Evolutionary conservation across 345 rosid species (phyloP).

Genomic region (Acer yangbiense): DNA sequence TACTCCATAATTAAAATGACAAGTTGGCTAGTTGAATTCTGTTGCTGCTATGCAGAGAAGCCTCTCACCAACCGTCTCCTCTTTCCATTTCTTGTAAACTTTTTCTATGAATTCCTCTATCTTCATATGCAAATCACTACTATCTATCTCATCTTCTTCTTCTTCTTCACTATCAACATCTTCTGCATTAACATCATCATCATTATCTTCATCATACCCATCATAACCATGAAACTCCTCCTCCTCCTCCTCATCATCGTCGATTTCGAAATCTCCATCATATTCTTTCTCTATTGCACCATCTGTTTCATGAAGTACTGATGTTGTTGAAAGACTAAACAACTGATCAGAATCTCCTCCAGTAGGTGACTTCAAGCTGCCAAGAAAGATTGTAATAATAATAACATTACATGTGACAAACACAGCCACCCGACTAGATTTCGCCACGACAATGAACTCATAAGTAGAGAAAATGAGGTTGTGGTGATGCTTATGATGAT

Average conservation of each 20-base stretch:
- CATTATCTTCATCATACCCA: constrained; percentile 23
- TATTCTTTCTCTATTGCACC: not conserved
- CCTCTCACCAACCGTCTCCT: constrained; percentile 27
- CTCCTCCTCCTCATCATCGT: not conserved
- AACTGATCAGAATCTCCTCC: constrained; percentile 13
- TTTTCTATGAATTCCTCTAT: constrained; percentile 32
- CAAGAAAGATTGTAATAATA: constrained; percentile 15
- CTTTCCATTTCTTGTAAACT: constrained; percentile 28
- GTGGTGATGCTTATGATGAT: constrained; percentile 5
- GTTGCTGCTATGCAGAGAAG: constrained; percentile 16
- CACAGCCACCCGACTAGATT: constrained; percentile 19
- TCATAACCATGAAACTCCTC: constrained; percentile 10
- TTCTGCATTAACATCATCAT: not conserved
- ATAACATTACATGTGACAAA: constrained; percentile 29
- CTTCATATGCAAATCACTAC: constrained; percentile 19
- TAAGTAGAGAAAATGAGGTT: constrained; percentile 16
- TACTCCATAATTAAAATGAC: not conserved
- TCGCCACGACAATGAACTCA: constrained; percentile 23
- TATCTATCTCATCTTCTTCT: not conserved
- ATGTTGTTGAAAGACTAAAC: constrained; percentile 2
- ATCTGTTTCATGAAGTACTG: not conserved
- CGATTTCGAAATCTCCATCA: not conserved
- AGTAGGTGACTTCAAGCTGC: constrained; percentile 12
- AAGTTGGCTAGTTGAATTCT: not conserved
- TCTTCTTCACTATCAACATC: constrained; percentile 14